A percentile compares a stretch with the other conserved stretches of the same genome.
Evolutionary conservation across 164 flowering plant species (phyloP).

Genomic region (Berberis thunbergii): DNA sequence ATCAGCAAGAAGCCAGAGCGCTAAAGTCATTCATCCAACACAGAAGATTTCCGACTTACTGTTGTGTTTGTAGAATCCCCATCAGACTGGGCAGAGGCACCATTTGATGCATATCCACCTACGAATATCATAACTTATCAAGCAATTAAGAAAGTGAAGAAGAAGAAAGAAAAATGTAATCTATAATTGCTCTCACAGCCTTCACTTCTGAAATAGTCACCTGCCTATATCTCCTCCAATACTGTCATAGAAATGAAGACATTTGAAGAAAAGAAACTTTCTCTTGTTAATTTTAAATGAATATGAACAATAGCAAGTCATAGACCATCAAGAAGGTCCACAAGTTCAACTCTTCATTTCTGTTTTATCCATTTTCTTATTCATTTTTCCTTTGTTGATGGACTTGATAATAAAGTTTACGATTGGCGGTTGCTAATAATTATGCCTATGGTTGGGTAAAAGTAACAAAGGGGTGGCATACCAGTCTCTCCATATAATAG

Average conservation of each 20-base stretch:
- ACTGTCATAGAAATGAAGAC: too few species aligned
- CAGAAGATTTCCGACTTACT: conserved; percentile 35
- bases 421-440: too few species aligned
- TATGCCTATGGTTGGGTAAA: neutral
- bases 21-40: neutral
- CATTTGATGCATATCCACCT: conserved; percentile 68
- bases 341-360: too few species aligned
- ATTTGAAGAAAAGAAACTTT: too few species aligned
- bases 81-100: conserved; percentile 42
- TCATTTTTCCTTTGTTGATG: too few species aligned
- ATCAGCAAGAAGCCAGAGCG: conserved; percentile 1
- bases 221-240: too few species aligned
- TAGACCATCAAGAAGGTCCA: too few species aligned
- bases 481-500: neutral
- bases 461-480: neutral
- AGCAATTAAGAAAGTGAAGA: neutral
- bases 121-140: conserved; percentile 41
- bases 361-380: too few species aligned
- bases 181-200: neutral
- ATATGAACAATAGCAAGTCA: too few species aligned
- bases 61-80: conserved; percentile 76
- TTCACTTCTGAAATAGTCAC: neutral
- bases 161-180: too few species aligned
- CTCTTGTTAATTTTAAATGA: too few species aligned
- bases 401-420: too few species aligned